Base-by-base conservation (phyloP, 1,284 basidiomycete genomes). In the Leucoagaricus sp. region DNA sequence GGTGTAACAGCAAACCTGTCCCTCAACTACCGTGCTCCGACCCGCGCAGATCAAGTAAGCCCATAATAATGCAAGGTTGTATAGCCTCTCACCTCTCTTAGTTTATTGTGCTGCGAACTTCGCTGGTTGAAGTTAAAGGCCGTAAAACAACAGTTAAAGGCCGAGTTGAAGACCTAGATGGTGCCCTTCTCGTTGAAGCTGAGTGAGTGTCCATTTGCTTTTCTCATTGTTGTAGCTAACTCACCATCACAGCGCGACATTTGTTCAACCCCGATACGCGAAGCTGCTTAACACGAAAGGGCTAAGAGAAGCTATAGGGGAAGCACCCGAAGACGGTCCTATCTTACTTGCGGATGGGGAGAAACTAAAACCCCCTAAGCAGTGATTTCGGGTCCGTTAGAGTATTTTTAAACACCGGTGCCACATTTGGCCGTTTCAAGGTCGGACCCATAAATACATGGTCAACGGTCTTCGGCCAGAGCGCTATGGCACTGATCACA, bases 1-100 rank as follows among this genome's bases (percentile, higher is more conserved):
- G 96, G 93, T n/a, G 94, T 98, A 10, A 98, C 96, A 0, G 96
- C 94, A 1, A 88, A 82, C 51, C 74, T 95, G 45, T 79, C 80
- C 15, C 72, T 95, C 55, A 85, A 85, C 65, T 96, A 93, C 71
- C 83, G 81, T 53, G 87, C 91, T 0, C 93, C 93, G 0, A 92
- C 91, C 1, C 83, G 81, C 57, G 93, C 93, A 1, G 91, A 94
- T 71, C 93, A 93, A 81, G 88, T 89, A 69, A 58, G 74, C 59
- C 26, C 25, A 19, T 45, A 17, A 26, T 29, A 40, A 34, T 28
- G 12, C 3, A 13, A 33, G 46, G 23, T 25, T 17, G 38, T 28
- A n/a, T 41, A 23, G 25, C n/a, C 40, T 21, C 44, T 38, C 6
- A n/a, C 21, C 28, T 29, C 21, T 8, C 19, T 41, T 54, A 91